Evolutionary conservation across 1,284 basidiomycete species (phyloP), one percentile per base, ranked within the genome.

Genomic region (Puccinia novopanici): DNA sequence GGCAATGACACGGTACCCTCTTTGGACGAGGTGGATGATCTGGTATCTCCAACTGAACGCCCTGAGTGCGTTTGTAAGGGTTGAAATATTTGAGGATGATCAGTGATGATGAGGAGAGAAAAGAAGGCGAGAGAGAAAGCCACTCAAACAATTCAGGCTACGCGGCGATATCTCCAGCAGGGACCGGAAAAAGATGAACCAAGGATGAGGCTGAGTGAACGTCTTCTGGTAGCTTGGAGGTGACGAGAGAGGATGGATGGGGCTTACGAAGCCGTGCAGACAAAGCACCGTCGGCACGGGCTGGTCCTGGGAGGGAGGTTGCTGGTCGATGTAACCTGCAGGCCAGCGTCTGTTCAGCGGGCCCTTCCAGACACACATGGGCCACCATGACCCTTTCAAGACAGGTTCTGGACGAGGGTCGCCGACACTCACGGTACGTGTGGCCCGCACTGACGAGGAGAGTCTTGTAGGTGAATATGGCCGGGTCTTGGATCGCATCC

Each of bases 31-130:
- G 37, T 77, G 48, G 2, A 70, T 19, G 22, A 77, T 77, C 57
- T 77, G 75, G 57, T 77, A 77, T 42, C 75, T 63, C 75, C 75
- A 77, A 70, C 63, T 67, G 61, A 68, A 67, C 5, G 63, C 75
- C 52, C 75, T 77, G 50, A n/a, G 55, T 19, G 30, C 1, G 30
- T 34, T 67, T 37, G 22, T 73, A 24, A 73, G 57, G 19, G 40
- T 12, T 40, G 34, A 34, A 34, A 34, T 34, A 4, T 34, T 34
- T 34, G 2, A 34, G 34, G 34, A 34, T 40, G 9, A n/a, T n/a
- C n/a, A 63, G 13, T 54, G 52, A n/a, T 5, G 17, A 40, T 6
- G 8, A 3, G 19, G 17, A 37, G 15, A 34, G 27, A 19, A 22
- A 55, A 50, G 10, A 55, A 40, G n/a, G 22, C 27, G 5, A 0